Conservation (phyloP, 2,329 filamentous ascomycete species). For the Colletotrichum tanaceti region DNA sequence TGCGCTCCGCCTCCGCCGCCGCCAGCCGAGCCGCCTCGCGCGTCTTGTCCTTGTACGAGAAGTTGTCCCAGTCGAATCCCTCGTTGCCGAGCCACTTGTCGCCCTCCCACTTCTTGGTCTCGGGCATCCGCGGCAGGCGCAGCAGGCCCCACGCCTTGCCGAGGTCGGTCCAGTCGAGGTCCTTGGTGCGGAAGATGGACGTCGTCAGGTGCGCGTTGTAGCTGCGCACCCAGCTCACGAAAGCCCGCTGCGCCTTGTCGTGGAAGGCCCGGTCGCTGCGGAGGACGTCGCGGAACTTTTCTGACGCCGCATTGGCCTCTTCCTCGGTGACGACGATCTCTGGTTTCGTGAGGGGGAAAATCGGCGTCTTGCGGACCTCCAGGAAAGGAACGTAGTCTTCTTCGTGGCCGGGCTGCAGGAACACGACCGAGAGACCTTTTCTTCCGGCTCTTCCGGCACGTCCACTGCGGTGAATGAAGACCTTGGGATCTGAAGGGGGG, state of each 20-base stretch:
- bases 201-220: slow-evolving; percentile 92
- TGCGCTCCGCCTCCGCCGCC: slow-evolving; percentile 64
- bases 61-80: slow-evolving; percentile 74
- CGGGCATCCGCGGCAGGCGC: slow-evolving; percentile 92
- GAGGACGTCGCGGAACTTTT: slow-evolving; percentile 71
- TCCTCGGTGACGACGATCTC: slow-evolving; percentile 66
- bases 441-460: slow-evolving; percentile 90
- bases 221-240: slow-evolving; percentile 92
- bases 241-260: slow-evolving; percentile 90
- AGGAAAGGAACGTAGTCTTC: slow-evolving; percentile 92
- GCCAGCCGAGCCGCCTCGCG: slow-evolving; percentile 74
- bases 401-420: slow-evolving; percentile 86
- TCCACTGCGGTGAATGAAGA: slow-evolving; percentile 93
- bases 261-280: slow-evolving; percentile 69
- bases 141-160: slow-evolving; percentile 88
- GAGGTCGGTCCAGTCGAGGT: slow-evolving; percentile 87
- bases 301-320: slow-evolving; percentile 68
- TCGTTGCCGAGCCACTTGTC: slow-evolving; percentile 70
- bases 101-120: slow-evolving; percentile 79
- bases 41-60: slow-evolving; percentile 77
- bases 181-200: slow-evolving; percentile 86
- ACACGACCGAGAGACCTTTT: slow-evolving; percentile 84
- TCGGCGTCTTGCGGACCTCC: slow-evolving; percentile 86
- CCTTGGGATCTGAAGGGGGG: slow-evolving; percentile 85
- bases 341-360: slow-evolving; percentile 71